Conservation (phyloP, 2,329 filamentous ascomycete genomes). For the Trichoderma sp. region DNA sequence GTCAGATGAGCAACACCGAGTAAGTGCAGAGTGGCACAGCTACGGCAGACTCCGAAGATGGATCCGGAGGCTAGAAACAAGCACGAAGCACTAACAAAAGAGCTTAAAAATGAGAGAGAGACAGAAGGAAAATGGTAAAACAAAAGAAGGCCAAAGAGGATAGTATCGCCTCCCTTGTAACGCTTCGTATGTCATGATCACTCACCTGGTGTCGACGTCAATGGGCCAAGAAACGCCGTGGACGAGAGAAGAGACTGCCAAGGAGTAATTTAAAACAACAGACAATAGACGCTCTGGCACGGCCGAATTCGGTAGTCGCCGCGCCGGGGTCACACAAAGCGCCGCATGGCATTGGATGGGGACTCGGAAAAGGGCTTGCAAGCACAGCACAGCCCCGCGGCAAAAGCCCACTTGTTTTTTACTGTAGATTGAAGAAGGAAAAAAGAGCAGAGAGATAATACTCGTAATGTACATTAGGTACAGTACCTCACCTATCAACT, state of each 20-base stretch:
- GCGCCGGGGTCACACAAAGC: not conserved
- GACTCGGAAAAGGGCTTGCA: not conserved
- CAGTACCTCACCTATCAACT: not conserved
- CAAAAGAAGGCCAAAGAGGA: not conserved
- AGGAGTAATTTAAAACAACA: not conserved
- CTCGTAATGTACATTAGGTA: too few species aligned
- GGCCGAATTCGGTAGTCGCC: conserved; percentile 10
- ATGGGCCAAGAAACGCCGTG: not conserved
- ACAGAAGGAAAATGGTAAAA: not conserved
- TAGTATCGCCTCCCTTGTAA: not conserved
- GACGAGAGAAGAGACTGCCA: not conserved
- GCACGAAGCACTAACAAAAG: not conserved
- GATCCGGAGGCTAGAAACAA: not conserved
- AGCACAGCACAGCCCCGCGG: conserved; percentile 9
- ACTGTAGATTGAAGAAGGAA: not conserved
- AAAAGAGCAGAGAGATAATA: not conserved
- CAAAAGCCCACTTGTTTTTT: not conserved
- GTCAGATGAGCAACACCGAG: not conserved
- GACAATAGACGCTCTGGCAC: not conserved
- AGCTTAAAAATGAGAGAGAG: not conserved
- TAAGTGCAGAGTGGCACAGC: not conserved
- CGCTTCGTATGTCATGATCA: not conserved
- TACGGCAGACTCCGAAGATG: not conserved
- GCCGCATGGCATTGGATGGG: not conserved
- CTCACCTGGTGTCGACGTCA: not conserved